Evolutionary conservation across 2,329 filamentous ascomycete genomes (phyloP), one percentile per base, ranked within the genome.

Genomic region (Thermochaetoides dissita): DNA sequence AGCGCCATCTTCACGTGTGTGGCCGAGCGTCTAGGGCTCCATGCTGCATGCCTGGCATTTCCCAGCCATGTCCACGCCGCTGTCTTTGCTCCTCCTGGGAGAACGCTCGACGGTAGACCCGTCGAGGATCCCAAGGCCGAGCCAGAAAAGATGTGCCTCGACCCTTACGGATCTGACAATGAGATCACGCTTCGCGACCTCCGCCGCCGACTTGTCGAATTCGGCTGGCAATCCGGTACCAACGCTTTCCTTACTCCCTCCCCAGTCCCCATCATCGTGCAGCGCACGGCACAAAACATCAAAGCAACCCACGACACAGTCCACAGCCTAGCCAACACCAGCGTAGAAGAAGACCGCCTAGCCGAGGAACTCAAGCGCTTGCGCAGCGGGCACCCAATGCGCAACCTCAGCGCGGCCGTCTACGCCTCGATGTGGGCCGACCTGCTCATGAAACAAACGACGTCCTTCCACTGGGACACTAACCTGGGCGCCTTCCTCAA

Each of bases 1-100:
- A 81, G 81, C 42, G 81, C 81, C 46, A 94, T 96, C 48, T 98
- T 81, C 61, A 91, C 83, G 55, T 79, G 78, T 44, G 60, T 96
- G 10, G 88, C 86, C 1, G 70, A 74, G 42, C 72, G 82, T 33
- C 58, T 95, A 9, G 83, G 81, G 2, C 61, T 98, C 37, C 72
- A 81, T 51, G 85, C 88, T 0, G 75, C 77, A 31, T 86, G 84
- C 41, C 89, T 84, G 51, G 79, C 81, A 36, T 84, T 89, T 54
- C 86, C 89, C 3, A 83, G 77, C 49, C 87, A 95, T 56, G 84
- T 94, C 10, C 81, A 94, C 56, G 83, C 78, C 11, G 77, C 93
- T 40, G 76, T 96, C 9, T 68, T 74, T 39, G 72, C 82, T 6
- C 69, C 72, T 0, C 57, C 64, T 1, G 76, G 75, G 2, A 59